These are phyloP conservation scores for Fusarium algeriense DNA, from an alignment of 2,329 filamentous ascomycete genomes.

Conservation along the genomic window DNA sequence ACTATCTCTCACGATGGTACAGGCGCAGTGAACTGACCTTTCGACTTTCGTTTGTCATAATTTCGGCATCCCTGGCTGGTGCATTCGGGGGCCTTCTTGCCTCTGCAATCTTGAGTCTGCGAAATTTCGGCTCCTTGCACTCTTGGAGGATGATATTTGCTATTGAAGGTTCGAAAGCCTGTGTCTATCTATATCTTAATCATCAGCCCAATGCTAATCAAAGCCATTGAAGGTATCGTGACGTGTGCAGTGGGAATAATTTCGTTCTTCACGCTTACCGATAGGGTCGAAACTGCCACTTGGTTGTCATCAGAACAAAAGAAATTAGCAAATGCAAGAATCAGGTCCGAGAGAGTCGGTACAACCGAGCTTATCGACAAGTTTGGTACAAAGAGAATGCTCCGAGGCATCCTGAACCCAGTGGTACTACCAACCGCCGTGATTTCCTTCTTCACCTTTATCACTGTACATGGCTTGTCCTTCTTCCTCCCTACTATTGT, in stretches of 20 bases:
- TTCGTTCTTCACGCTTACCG: background rate
- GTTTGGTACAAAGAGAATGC: background rate
- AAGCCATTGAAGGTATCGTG: background rate
- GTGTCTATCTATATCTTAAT: background rate
- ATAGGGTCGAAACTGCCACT: background rate
- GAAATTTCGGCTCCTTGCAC: background rate
- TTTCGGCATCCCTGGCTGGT: constrained; percentile 1
- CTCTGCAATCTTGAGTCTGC: background rate
- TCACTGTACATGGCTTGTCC: constrained; percentile 1
- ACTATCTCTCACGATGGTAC: background rate
- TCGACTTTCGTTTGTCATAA: background rate
- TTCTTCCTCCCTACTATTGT: constrained; percentile 4
- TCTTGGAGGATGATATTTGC: constrained; percentile 5
- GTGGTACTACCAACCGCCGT: background rate
- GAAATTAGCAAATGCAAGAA: background rate
- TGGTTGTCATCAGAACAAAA: background rate
- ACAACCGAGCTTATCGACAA: constrained; percentile 2
- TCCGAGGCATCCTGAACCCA: constrained; percentile 1
- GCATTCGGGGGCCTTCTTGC: background rate
- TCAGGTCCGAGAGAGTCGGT: background rate
- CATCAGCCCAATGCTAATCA: background rate
- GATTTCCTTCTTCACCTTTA: constrained; percentile 4
- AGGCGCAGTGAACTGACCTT: constrained; percentile 4
- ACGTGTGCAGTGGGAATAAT: background rate
- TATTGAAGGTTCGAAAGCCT: background rate